Evolutionary conservation across 805 yeast genomes (phyloP).

Genomic region (Wickerhamiella shivajii): DNA sequence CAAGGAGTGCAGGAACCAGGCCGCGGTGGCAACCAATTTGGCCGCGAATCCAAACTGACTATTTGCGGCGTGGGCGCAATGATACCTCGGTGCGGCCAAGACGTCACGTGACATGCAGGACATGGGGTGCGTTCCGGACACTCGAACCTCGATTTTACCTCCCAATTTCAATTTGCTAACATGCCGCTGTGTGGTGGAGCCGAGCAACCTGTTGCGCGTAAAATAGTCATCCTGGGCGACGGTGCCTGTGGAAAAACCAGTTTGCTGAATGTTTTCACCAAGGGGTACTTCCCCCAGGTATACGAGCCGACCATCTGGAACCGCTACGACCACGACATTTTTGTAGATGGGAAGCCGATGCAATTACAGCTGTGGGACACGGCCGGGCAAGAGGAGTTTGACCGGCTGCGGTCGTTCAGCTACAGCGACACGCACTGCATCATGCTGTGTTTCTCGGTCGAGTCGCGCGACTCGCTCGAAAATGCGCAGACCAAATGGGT

Average conservation of each 20-base stretch:
- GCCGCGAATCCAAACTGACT: too few relatives aligned
- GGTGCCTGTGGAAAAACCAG: constrained; percentile 99
- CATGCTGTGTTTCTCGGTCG: constrained; percentile 91
- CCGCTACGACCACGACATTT: constrained; percentile 92
- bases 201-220: constrained; percentile 50
- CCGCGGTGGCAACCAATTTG: too few relatives aligned
- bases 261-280: constrained; percentile 80
- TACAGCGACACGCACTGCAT: constrained; percentile 95
- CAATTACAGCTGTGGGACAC: constrained; percentile 94
- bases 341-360: constrained; percentile 84
- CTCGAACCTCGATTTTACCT: constrained; percentile 51
- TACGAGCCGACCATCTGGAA: constrained; percentile 97
- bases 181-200: constrained; percentile 29
- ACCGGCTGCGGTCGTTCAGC: constrained; percentile 77
- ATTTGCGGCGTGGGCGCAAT: too few relatives aligned
- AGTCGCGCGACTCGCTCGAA: constrained; percentile 84
- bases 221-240: constrained; percentile 88
- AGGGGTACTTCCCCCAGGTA: constrained; percentile 96
- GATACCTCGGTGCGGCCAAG: too few relatives aligned
- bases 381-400: constrained; percentile 96
- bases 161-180: too few relatives aligned
- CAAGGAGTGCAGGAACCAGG: too few relatives aligned
- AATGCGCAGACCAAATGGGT: constrained; percentile 96
- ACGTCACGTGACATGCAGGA: too few relatives aligned
- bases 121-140: constrained; percentile 16